Base-by-base conservation (phyloP, 1,284 basidiomycete species). In the Melampsora larici-populina region DNA sequence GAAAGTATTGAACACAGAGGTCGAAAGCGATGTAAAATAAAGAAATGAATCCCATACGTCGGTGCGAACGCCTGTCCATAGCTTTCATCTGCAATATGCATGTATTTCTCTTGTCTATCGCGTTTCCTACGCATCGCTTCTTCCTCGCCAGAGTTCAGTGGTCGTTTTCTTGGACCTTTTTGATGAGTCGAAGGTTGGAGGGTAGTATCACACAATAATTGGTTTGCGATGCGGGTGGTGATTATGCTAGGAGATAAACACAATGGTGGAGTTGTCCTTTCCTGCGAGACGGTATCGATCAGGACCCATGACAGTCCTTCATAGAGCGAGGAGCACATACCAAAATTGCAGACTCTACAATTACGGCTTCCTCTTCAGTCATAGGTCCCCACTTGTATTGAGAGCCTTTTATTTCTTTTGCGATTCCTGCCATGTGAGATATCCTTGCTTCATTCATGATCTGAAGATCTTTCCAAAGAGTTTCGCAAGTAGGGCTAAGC, bases 241-340 rank as follows among this genome's bases (percentile, higher is more conserved):
- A 78, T 71, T 26, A 78, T 70, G 49, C 76, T 78, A 46, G 76
- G 76, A 33, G 68, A 78, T 29, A 78, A 63, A 58, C 76, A 78
- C 3, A 78, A 63, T 21, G 76, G 67, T 26, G 76, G 76, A 8
- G 76, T 46, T 24, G 68, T 78, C 18, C 77, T 62, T 48, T 78
- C 70, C 70, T 71, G 64, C n/a, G 11, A 55, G 33, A 48, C 65
- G 66, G 62, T 58, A 36, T 48, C 48, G 7, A 31, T 55, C 40
- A 78, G 31, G 24, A 13, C 31, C 17, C n/a, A 48, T 55, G 67
- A 51, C 29, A 17, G 31, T 51, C 24, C 18, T n/a, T 36, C 33
- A 26, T 5, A 46, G 63, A 55, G n/a, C 17, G 51, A 49, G 36
- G 7, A 36, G 43, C 4, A 67, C 77, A 66, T 46, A 78, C 77